A percentile compares a stretch with the other conserved stretches of the same genome.
These are phyloP conservation scores for Daedalea quercina DNA, from an alignment of 768 basidiomycete species.

Conservation along the genomic window DNA sequence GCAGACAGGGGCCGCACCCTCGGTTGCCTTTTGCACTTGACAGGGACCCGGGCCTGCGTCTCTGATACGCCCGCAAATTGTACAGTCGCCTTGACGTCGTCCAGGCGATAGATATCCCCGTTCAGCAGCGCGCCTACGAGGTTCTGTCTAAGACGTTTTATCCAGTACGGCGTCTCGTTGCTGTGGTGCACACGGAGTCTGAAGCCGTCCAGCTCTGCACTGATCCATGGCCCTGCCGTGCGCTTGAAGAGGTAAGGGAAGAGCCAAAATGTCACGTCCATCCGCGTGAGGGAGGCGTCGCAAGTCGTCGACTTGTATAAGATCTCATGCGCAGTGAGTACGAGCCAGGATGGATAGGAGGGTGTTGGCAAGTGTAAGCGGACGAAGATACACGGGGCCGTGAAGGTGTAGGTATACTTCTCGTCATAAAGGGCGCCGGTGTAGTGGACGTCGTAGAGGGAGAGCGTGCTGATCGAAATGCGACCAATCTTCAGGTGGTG, in stretches of 20 bases:
- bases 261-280: conserved; percentile 27
- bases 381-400: conserved; percentile 13
- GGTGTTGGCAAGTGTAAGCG: conserved; percentile 25
- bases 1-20: neutral
- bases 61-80: conserved; percentile 22
- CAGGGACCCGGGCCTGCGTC: conserved; percentile 7
- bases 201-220: conserved; percentile 30
- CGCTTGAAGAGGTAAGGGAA: conserved; percentile 32
- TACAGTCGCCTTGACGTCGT: conserved; percentile 30
- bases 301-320: conserved; percentile 25
- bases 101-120: conserved; percentile 34
- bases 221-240: conserved; percentile 30
- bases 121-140: conserved; percentile 31
- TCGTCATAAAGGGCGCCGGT: conserved; percentile 11
- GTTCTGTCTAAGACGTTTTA: conserved; percentile 30
- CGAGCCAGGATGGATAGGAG: conserved; percentile 26
- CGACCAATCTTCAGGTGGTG: conserved; percentile 13
- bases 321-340: conserved; percentile 22
- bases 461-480: conserved; percentile 5
- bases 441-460: conserved; percentile 14
- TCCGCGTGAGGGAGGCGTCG: conserved; percentile 15
- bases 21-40: conserved; percentile 5
- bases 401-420: conserved; percentile 14
- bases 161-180: conserved; percentile 30
- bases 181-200: conserved; percentile 28